Base-by-base conservation (phyloP, 1,139 yeast species). In the Petasospora rhodanensis region DNA sequence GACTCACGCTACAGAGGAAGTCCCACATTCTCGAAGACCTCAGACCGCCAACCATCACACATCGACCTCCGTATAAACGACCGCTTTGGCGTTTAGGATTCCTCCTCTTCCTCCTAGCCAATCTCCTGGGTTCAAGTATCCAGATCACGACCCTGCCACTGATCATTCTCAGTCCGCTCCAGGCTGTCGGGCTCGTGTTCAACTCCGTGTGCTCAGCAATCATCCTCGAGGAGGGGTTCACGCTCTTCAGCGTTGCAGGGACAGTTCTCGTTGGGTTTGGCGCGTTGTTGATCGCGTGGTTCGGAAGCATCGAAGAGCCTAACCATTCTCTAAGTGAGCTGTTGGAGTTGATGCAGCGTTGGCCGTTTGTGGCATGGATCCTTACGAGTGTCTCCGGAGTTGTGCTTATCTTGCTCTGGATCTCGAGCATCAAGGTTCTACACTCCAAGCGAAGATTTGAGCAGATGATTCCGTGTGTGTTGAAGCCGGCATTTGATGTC, bases 121-220 rank as follows among this genome's bases (percentile, higher is more conserved):
- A 86, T 47, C 63, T 87, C 2, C 63, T 86, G 32, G 96, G 96
- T 1, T 81, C 93, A 4, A 67, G 83, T 20, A 81, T 86, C 22
- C 96, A 87, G 57, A 78, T 87, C 26, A 75, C 93, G 2, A 82
- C 95, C 1, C 64, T 87, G 26, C 96, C 96, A 0, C 64, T 87
- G 41, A 81, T 86, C 30, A 71, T 87, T 3, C 58, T 86, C 36
- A 79, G 89, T 22, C 95, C 96, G 0, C 60, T 87, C 31, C 96
- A 87, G 56, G 87, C 95, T 20, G 77, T 81, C 12, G 95, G 96
- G 0, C 68, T 87, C 22, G 89, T 86, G 4, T 86, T 87, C 65
- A 87, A 87, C 57, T 76, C 93, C 2, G 58, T 84, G 8, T 81
- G 87, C 47, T 84, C 94, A 31, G 55, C 82, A 17, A 44, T 84